These are phyloP conservation scores for Boehmeria nivea DNA, from an alignment of 306 rosid genomes.

Conservation along the genomic window DNA sequence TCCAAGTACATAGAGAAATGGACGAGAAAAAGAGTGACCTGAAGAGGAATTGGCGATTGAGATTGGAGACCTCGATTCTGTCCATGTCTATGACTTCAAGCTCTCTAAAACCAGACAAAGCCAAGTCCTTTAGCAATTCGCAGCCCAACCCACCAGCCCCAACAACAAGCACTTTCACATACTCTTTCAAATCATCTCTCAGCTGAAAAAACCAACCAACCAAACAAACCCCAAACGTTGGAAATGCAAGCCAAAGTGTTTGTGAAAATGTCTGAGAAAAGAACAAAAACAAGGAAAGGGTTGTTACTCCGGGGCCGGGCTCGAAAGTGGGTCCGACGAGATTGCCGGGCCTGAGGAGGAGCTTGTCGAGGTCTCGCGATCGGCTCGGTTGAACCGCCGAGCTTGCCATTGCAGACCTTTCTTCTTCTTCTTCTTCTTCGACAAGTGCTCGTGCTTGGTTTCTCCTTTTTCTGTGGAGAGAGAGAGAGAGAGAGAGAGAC, in stretches of 20 bases:
- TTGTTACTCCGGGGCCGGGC: constrained; percentile 59
- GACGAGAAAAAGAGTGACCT: constrained; percentile 40
- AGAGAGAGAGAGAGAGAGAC: no score
- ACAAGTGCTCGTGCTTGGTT: no score
- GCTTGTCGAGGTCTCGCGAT: constrained; percentile 92
- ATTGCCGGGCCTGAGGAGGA: constrained; percentile 74
- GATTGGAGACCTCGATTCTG: constrained; percentile 88
- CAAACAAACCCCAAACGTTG: neutral
- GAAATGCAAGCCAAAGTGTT: neutral
- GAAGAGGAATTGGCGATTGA: constrained; percentile 91
- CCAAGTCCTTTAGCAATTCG: constrained; percentile 83
- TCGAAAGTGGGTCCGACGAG: constrained; percentile 72
- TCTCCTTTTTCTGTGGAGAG: no score
- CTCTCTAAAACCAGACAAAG: constrained; percentile 70
- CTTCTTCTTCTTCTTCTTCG: neutral
- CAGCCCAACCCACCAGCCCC: constrained; percentile 96
- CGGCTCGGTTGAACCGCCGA: constrained; percentile 33
- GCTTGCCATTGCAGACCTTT: constrained; percentile 40
- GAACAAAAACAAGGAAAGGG: neutral
- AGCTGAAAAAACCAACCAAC: constrained; percentile 34
- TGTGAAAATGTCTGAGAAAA: constrained; percentile 9
- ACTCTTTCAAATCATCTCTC: constrained; percentile 64
- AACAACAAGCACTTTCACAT: constrained; percentile 66
- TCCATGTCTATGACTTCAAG: constrained; percentile 92
- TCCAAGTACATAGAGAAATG: no score